Base-by-base conservation (phyloP, 108 stramenopile species). In the Nitzschia putrida region DNA sequence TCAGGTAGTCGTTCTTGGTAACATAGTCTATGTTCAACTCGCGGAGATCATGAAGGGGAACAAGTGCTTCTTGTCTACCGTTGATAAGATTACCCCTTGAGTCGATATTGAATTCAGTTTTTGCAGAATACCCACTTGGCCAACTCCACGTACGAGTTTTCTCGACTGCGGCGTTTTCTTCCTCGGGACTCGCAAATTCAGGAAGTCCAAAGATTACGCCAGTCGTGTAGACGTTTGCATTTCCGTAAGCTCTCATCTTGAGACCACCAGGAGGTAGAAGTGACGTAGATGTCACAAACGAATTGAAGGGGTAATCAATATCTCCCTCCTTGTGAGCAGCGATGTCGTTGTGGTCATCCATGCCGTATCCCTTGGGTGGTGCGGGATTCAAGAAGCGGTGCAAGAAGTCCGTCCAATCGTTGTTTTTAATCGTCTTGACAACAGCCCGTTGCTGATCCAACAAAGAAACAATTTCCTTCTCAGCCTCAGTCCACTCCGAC, bases 191-290 rank as follows among this genome's bases (percentile, higher is more conserved):
- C 11, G 56, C 71, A 39, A 52, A 69, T 45, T 63, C 29, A 8
- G 93, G 93, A 25, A 95, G 39, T 9, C 86, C 88, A 86, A 95
- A 95, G 7, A 95, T 86, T 9, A 88, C 86, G 2, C 93, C 93
- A 0, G 80, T 75, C 10, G 85, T 83, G 61, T 90, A 95, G 61
- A 83, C 76, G 29, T 71, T 74, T 9, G 85, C 74, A 18, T 90
- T 85, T 21, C 93, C 93, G 58, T 83, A 95, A 37, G 77, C 80
- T 22, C 89, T 67, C 93, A 95, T 95, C 72, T 95, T 95, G 64
- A 71, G 82, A 51, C 85, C 89, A 55, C 72, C 68, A 1, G 80
- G 53, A 0, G 93, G 93, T 43, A 94, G 72, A 43, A 94, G 64
- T 13, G 84, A 80, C n/a, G 86, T 88, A 8, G 85, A 85, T 12